Evolutionary conservation across 345 rosid genomes (phyloP), one percentile per base, ranked within the genome.

Genomic region (Lepidium africanum): DNA sequence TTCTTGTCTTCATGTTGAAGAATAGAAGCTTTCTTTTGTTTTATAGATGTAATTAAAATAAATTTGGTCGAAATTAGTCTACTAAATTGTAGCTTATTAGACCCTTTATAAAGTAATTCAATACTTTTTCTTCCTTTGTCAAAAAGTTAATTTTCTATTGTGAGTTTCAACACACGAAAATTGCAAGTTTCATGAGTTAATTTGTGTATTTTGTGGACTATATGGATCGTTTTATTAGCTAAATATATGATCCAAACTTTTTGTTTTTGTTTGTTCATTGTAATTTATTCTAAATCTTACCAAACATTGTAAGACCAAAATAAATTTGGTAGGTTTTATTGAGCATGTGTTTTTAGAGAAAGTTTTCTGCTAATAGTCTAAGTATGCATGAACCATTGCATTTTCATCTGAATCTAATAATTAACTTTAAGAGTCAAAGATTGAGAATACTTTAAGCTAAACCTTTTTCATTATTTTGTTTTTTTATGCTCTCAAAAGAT

Each of bases 1-100:
- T 65, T 49, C 71, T 50, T 65, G 71, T 65, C 71, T 57, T 65
- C 54, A 53, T 43, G 52, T 49, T 73, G 65, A 72, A 72, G 76
- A 56, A 55, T 64, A n/a, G 7, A 46, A 27, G 37, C 50, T 14
- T 38, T 42, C 27, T 40, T 39, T 56, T 54, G 5, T 23, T 53
- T 36, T 37, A 2, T 37, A 30, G n/a, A 52, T 10, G 5, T 0
- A 42, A 42, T 21, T 6, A 5, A 9, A 42, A 30, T 3, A 10
- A 9, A 30, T 3, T 25, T 39, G 35, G 59, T 49, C 59, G 52
- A 39, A 59, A 7, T 30, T 36, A 51, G 67, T 50, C 35, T 14
- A 49, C 35, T 16, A 39, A 33, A 13, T 16, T 59, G 42, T 30
- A 49, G 14, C 52, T 17, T 47, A 47, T 19, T 9, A 47, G 10